phyloP scores from a whole-genome alignment of 441 rosid species.

The Kokia cookei region DNA sequence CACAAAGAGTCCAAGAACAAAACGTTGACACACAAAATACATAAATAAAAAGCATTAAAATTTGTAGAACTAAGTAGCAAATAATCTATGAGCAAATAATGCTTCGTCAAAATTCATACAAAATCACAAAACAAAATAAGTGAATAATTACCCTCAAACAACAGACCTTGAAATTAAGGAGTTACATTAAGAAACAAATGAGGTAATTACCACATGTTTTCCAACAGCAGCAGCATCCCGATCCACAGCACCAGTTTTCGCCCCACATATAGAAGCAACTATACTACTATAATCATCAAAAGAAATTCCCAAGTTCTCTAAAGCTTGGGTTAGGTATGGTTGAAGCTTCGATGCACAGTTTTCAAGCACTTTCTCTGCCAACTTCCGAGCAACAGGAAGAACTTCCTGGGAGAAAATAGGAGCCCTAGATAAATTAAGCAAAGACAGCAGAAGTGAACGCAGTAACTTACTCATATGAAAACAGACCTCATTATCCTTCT shows the following conservation, averaged over 20 bases:
- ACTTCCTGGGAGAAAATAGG: conserved; percentile 39
- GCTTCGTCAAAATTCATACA: background rate
- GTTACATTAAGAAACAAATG: background rate
- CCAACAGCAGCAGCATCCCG: conserved; percentile 28
- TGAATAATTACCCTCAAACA: background rate
- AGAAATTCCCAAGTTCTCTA: conserved; percentile 47
- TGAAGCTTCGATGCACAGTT: conserved; percentile 67
- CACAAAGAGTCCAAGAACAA: background rate
- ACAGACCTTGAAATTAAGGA: background rate
- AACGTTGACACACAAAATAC: background rate
- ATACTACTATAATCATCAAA: conserved; percentile 56
- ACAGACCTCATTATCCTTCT: conserved; percentile 66
- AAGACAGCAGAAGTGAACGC: background rate
- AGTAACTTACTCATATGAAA: background rate
- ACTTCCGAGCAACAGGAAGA: conserved; percentile 59
- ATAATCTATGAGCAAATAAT: no score
- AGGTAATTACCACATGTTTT: conserved; percentile 38
- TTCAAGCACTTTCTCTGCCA: conserved; percentile 76
- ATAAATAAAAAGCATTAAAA: background rate
- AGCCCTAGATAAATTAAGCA: background rate
- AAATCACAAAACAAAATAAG: background rate
- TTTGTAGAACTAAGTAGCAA: background rate
- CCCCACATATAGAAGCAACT: conserved; percentile 69
- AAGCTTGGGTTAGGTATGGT: conserved; percentile 60
- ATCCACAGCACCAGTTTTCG: conserved; percentile 26